Base-by-base conservation (phyloP, 1,284 basidiomycete species). In the Sparassis latifolia region DNA sequence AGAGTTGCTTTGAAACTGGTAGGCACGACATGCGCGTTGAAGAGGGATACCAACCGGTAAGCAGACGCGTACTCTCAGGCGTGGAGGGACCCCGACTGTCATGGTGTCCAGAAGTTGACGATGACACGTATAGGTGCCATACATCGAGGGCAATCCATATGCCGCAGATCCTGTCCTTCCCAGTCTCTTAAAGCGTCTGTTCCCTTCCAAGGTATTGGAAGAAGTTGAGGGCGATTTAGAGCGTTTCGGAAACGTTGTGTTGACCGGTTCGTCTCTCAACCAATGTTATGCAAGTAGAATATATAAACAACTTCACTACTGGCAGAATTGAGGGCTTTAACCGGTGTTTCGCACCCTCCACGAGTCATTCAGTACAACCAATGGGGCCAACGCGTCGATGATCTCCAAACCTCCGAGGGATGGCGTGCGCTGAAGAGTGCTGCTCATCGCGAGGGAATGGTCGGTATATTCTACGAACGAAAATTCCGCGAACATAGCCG, bases 341-440 rank as follows among this genome's bases (percentile, higher is more conserved):
- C 73, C 29, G 61, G 65, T 28, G 71, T 69, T 30, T 68, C 75
- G 1, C 61, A 64, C 1, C 74, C 75, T 28, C 82, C 84, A 0
- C 69, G 64, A 10, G 62, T 87, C 27, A 72, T 73, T 0, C 86
- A 88, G 61, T 88, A 86, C 58, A 71, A 86, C 56, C 79, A 85
- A 55, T 87, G 80, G 80, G 85, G 84, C 0, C 71, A 71, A 42
- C 75, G 84, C 6, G 66, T 87, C 3, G 86, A 89, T 61, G 65
- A 69, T 1, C 72, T 90, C 0, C 72, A 81, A 45, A 86, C 83
- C 0, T 82, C 80, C 10, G 83, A 87, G 60, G 82, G 79, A 1
- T 89, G 86, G 86, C 73, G 82, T 35, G 76, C 73, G 29, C 73
- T 93, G 60, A 89, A 86, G 66, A 80, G 78, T 30, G 69, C 85